phyloP scores from a whole-genome alignment of 768 basidiomycete species.

The Mycena filopes region DNA sequence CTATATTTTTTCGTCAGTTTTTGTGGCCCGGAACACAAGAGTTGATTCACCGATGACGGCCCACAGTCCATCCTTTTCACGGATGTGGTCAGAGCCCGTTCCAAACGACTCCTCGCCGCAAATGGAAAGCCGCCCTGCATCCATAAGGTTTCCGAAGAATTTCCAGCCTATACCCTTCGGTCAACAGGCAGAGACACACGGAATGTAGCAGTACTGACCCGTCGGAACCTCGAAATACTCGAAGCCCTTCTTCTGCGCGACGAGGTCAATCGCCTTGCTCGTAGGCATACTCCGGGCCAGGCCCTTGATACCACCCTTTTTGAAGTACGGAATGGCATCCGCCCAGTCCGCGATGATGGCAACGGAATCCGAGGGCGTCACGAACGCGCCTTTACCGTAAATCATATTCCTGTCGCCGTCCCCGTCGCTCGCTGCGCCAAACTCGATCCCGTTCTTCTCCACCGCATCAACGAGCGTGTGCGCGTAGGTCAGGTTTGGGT shows the following conservation, averaged over 20 bases:
- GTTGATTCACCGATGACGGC: conserved; percentile 84
- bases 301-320: conserved; percentile 91
- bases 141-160: conserved; percentile 99
- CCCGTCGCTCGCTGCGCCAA: conserved; percentile 97
- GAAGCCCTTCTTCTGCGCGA: conserved; percentile 92
- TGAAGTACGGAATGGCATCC: conserved; percentile 91
- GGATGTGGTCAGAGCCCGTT: conserved; percentile 99
- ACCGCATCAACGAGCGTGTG: conserved; percentile 93
- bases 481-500: conserved; percentile 98
- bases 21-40: not conserved
- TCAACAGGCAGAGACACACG: not conserved
- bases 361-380: conserved; percentile 97
- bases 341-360: conserved; percentile 99
- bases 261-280: conserved; percentile 94
- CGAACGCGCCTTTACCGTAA: conserved; percentile 97
- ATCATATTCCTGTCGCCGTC: conserved; percentile 99
- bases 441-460: conserved; percentile 85
- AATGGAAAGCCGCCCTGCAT: conserved; percentile 96
- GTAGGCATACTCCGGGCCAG: conserved; percentile 98
- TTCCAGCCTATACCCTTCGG: conserved; percentile 83
- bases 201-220: conserved; percentile 55
- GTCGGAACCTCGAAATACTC: conserved; percentile 98
- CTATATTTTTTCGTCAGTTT: conserved; percentile 54
- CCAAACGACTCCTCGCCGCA: conserved; percentile 99
- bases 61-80: conserved; percentile 99